Conservation (phyloP, 768 basidiomycete genomes). For the Rossbeevera mucosa region DNA sequence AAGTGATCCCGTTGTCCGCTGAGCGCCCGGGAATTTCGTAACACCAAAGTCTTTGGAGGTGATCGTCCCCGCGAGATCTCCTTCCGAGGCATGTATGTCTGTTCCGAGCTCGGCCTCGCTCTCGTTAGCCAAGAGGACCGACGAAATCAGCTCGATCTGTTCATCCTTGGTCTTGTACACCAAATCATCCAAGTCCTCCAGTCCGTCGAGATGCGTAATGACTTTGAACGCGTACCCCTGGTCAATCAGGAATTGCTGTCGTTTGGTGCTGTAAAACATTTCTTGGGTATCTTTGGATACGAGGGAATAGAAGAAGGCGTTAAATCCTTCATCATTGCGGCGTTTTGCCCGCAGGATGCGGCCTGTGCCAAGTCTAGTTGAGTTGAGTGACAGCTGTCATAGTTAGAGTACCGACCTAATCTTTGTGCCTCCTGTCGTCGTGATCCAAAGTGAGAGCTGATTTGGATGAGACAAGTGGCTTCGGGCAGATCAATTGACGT, state of each 20-base stretch:
- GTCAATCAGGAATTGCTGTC: constrained; percentile 97
- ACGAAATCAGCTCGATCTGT: constrained; percentile 94
- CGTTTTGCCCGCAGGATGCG: constrained; percentile 96
- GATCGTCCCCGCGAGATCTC: constrained; percentile 79
- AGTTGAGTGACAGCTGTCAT: constrained; percentile 14
- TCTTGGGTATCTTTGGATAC: constrained; percentile 99
- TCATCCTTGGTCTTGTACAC: constrained; percentile 90
- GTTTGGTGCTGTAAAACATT: constrained; percentile 99
- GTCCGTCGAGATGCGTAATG: constrained; percentile 93
- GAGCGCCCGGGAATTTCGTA: constrained; percentile 58
- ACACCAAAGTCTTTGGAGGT: constrained; percentile 83
- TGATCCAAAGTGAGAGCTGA: constrained; percentile 98
- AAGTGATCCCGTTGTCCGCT: constrained; percentile 78
- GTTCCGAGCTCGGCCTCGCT: constrained; percentile 83
- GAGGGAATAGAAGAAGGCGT: constrained; percentile 98
- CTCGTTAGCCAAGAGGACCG: constrained; percentile 88
- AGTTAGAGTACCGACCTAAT: constrained; percentile 53
- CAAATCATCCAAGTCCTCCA: constrained; percentile 79
- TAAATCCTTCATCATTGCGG: constrained; percentile 98
- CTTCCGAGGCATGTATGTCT: constrained; percentile 79
- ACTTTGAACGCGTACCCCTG: constrained; percentile 99
- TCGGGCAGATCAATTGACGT: constrained; percentile 98
- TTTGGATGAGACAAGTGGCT: constrained; percentile 98
- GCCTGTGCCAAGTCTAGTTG: constrained; percentile 41
- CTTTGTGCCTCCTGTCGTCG: constrained; percentile 97